phyloP scores from a whole-genome alignment of 208 protist species.

The Crithidia mellificae region DNA sequence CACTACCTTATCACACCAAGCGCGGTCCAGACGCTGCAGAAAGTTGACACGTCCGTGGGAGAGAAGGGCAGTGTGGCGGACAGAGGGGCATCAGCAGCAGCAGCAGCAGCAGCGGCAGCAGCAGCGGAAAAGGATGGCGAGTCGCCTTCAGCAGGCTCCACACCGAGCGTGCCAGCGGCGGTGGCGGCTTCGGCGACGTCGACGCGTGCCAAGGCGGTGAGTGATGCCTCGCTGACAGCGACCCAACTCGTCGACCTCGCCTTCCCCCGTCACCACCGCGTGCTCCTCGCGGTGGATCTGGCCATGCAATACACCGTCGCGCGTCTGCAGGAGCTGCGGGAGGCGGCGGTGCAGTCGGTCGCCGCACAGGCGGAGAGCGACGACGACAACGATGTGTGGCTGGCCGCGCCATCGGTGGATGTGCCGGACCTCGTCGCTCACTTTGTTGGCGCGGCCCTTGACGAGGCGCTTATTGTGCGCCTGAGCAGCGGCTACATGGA shows the following conservation, averaged over 20 bases:
- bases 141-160: too few species aligned
- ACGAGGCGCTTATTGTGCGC: slow-evolving; percentile 14
- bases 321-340: slow-evolving; percentile 5
- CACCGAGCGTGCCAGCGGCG: neutral
- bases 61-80: slow-evolving; percentile 26
- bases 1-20: slow-evolving; percentile 22
- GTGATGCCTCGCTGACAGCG: neutral
- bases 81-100: too few species aligned
- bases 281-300: slow-evolving; percentile 39
- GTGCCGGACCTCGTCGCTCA: slow-evolving; percentile 7
- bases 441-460: slow-evolving; percentile 18
- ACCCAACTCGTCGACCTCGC: slow-evolving; percentile 28
- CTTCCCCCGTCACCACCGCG: slow-evolving; percentile 46
- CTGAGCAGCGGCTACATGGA: slow-evolving; percentile 15
- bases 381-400: neutral
- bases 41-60: slow-evolving; percentile 42
- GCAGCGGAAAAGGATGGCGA: neutral
- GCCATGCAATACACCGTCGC: slow-evolving; percentile 27
- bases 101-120: neutral
- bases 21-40: slow-evolving; percentile 22
- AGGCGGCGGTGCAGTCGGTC: neutral
- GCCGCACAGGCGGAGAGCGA: neutral
- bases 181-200: slow-evolving; percentile 4
- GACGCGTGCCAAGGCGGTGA: slow-evolving; percentile 8
- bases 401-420: neutral